Percentiles rank a stretch among this genome's conserved stretches.
Conservation (phyloP, 2,329 filamentous ascomycete species). For the Zymoseptoria ardabiliae region DNA sequence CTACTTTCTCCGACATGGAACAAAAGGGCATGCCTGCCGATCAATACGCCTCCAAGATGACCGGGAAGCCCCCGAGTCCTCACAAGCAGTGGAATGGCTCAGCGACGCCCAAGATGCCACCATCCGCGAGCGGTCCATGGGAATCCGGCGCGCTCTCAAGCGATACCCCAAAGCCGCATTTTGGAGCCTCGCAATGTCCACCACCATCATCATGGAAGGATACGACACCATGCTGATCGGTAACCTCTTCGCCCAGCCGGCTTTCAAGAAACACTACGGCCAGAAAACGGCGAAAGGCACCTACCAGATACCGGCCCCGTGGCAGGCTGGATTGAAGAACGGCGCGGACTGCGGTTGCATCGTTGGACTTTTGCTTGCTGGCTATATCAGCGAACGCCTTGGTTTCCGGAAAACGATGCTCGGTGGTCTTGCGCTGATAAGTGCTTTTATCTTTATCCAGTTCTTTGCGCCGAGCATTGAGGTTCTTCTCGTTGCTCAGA, state of each 20-base stretch:
- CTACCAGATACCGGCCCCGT: conserved; percentile 46
- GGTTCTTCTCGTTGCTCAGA: conserved; percentile 20
- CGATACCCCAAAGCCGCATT: conserved; percentile 3
- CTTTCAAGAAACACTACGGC: conserved; percentile 35
- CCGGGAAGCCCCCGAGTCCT: not conserved
- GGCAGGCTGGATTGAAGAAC: conserved; percentile 51
- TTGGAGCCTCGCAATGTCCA: conserved; percentile 3
- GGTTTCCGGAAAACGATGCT: conserved; percentile 48
- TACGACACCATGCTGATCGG: conserved; percentile 44
- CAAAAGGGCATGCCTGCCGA: not conserved
- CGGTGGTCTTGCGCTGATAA: conserved; percentile 48
- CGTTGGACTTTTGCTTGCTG: conserved; percentile 59
- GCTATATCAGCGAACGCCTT: conserved; percentile 50
- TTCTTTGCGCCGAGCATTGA: conserved; percentile 33
- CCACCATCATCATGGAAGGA: conserved; percentile 44
- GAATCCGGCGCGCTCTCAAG: not conserved
- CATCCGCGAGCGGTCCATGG: not conserved
- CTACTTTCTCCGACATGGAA: not conserved
- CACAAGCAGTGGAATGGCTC: not conserved
- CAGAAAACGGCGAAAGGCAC: not conserved
- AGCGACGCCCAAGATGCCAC: not conserved
- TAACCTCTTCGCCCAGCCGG: conserved; percentile 27
- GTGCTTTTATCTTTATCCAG: conserved; percentile 45
- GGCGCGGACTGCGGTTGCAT: conserved; percentile 49
- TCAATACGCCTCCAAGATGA: not conserved